Percentiles rank a stretch among this genome's conserved stretches.
Evolutionary conservation across 1,284 basidiomycete species (phyloP).

Genomic region (Ceratobasidium sp.): DNA sequence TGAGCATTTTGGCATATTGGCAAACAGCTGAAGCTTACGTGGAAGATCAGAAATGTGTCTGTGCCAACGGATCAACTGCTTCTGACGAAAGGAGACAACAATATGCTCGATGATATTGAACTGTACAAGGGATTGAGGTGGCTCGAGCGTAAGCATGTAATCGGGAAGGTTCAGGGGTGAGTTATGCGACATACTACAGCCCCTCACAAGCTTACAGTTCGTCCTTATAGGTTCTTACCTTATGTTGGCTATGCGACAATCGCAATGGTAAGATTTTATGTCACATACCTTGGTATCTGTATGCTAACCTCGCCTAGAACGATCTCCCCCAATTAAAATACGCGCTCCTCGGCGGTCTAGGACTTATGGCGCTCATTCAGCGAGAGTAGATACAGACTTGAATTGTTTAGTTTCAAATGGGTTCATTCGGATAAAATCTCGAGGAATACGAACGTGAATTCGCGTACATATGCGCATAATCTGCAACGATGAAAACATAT

Average conservation of each 20-base stretch:
- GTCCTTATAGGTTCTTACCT: conserved; percentile 81
- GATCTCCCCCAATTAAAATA: too few species aligned
- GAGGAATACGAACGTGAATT: too few species aligned
- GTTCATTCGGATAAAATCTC: too few species aligned
- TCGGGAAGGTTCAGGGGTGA: conserved; percentile 94
- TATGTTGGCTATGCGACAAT: conserved; percentile 97
- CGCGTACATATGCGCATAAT: too few species aligned
- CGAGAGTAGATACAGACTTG: too few species aligned
- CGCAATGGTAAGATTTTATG: conserved; percentile 80
- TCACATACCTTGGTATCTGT: too few species aligned
- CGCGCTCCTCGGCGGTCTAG: too few species aligned
- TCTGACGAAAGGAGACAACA: conserved; percentile 97
- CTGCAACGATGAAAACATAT: too few species aligned
- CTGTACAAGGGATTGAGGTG: conserved; percentile 90
- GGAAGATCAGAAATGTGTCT: conserved; percentile 10
- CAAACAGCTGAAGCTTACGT: neutral
- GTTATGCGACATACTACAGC: conserved; percentile 56
- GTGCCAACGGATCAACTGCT: conserved; percentile 70
- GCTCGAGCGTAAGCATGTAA: conserved; percentile 86
- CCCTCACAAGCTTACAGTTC: neutral
- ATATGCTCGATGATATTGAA: conserved; percentile 84
- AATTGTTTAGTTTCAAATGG: too few species aligned
- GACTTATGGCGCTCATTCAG: too few species aligned
- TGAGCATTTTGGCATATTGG: conserved; percentile 43
- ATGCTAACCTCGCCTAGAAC: too few species aligned